Conservation (phyloP, 108 stramenopile species). For the Skeletonema costatum region DNA sequence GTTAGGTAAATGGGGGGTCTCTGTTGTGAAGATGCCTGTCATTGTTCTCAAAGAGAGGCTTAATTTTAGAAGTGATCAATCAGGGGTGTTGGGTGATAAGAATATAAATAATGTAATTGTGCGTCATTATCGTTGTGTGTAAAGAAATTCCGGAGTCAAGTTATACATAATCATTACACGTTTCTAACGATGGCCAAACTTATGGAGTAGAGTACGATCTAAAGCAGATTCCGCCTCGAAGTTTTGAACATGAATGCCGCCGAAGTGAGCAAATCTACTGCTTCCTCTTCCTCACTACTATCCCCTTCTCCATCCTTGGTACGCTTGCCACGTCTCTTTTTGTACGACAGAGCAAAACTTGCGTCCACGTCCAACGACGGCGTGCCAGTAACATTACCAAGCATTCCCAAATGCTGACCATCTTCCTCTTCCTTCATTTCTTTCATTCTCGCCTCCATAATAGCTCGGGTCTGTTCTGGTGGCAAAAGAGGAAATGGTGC, state of each 20-base stretch:
- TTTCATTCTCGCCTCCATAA: background rate
- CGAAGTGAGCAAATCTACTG: conserved; percentile 32
- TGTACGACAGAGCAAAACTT: background rate
- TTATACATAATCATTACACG: background rate
- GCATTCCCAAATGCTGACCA: background rate
- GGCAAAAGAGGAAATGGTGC: conserved; percentile 26
- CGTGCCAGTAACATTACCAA: background rate
- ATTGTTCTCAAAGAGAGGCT: background rate
- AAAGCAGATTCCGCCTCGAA: conserved; percentile 9
- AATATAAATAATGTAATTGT: background rate
- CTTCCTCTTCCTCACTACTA: conserved; percentile 14
- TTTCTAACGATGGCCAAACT: too few relatives aligned
- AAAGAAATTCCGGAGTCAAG: background rate
- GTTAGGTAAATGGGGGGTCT: background rate
- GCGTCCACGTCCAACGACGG: background rate
- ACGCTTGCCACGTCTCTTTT: background rate
- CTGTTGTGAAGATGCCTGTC: background rate
- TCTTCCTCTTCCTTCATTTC: background rate
- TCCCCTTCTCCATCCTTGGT: background rate
- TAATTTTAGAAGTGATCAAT: background rate
- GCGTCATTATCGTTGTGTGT: background rate
- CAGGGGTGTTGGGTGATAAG: too few relatives aligned
- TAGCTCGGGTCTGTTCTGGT: conserved; percentile 2
- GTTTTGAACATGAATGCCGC: conserved; percentile 26
- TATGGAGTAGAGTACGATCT: background rate